Evolutionary conservation across 1,284 basidiomycete species (phyloP), one percentile per base, ranked within the genome.

Genomic region (Sporisorium sorghi): DNA sequence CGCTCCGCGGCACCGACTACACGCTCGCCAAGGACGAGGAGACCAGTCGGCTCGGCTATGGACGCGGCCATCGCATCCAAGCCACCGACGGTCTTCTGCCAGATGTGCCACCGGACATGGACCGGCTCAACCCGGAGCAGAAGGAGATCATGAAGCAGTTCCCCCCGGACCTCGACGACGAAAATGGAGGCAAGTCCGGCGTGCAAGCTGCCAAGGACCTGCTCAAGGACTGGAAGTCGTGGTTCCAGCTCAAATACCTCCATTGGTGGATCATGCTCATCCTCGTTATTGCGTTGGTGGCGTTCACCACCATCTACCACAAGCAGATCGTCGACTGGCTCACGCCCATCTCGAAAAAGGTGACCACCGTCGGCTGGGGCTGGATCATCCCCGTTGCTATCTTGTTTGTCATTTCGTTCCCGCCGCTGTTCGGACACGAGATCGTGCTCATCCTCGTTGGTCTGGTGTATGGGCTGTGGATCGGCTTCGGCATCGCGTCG

Each of bases 381-480:
- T 95, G 90, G 90, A 84, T 91, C 17, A 92, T 96, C 44, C 93
- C 93, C 1, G 92, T 94, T 50, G 91, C 86, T 46, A 87, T 93
- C 53, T 86, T 92, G 26, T 91, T 93, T 80, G 86, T 93, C 72
- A 89, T 93, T 39, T 80, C 58, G 15, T 75, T 76, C 54, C 65
- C 79, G 5, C 66, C 58, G 14, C 86, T 92, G 12, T 92, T 92
- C 73, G 91, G 91, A 6, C 90, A 91, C 72, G 91, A 92, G 86
- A 90, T 92, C 68, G 88, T 92, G 26, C 90, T 89, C 8, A 87
- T 92, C 39, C 85, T 92, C 10, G 90, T 89, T 77, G 91, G 91
- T n/a, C 84, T 92, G n/a, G 90, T 92, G 1, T 81, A 81, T 44
- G 79, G 79, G 5, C 61, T 83, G 19, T 83, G 81, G 81, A 78